Evolutionary conservation across 352 stramenopile species (phyloP).

Genomic region (Globisporangium middletonii): DNA sequence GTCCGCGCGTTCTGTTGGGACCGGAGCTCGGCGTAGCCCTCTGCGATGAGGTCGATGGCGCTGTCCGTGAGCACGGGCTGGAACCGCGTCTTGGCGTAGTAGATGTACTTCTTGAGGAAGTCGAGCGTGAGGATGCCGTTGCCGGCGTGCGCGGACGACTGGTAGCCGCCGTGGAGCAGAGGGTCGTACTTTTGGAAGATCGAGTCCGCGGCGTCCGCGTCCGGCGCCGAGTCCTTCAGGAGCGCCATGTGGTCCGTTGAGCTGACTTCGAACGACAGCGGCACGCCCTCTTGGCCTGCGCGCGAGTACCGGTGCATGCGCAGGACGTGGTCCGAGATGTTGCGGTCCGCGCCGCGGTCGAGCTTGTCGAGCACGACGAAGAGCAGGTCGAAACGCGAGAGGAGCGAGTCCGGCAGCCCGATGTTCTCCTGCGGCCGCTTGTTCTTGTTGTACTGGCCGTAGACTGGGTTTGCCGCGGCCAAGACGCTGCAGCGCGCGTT

Average conservation of each 20-base stretch:
- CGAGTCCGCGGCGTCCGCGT: slow-evolving; percentile 70
- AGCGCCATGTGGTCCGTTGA: slow-evolving; percentile 76
- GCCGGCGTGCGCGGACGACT: slow-evolving; percentile 41
- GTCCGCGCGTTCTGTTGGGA: slow-evolving; percentile 92
- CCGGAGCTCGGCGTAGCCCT: slow-evolving; percentile 96
- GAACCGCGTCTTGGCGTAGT: slow-evolving; percentile 97
- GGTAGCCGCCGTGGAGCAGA: slow-evolving; percentile 73
- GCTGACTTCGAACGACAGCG: slow-evolving; percentile 85
- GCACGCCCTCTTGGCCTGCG: slow-evolving; percentile 81
- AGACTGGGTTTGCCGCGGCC: slow-evolving; percentile 98
- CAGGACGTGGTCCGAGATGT: slow-evolving; percentile 97
- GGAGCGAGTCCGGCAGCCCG: slow-evolving; percentile 97
- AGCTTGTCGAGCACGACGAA: slow-evolving; percentile 99
- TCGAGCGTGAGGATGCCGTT: slow-evolving; percentile 90
- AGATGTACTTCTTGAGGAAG: slow-evolving; percentile 99
- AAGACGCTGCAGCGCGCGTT: slow-evolving; percentile 99
- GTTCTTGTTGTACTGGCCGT: slow-evolving; percentile 99
- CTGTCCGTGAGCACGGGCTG: slow-evolving; percentile 80
- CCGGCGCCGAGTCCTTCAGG: slow-evolving; percentile 32
- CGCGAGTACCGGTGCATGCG: slow-evolving; percentile 94
- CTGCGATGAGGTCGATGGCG: slow-evolving; percentile 93
- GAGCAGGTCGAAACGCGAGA: slow-evolving; percentile 99
- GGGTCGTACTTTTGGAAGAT: slow-evolving; percentile 91
- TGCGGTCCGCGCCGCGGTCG: slow-evolving; percentile 91
- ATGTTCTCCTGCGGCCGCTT: slow-evolving; percentile 99